These are phyloP conservation scores for Trichoderma citrinoviride DNA, from an alignment of 2,329 filamentous ascomycete species.

Conservation along the genomic window DNA sequence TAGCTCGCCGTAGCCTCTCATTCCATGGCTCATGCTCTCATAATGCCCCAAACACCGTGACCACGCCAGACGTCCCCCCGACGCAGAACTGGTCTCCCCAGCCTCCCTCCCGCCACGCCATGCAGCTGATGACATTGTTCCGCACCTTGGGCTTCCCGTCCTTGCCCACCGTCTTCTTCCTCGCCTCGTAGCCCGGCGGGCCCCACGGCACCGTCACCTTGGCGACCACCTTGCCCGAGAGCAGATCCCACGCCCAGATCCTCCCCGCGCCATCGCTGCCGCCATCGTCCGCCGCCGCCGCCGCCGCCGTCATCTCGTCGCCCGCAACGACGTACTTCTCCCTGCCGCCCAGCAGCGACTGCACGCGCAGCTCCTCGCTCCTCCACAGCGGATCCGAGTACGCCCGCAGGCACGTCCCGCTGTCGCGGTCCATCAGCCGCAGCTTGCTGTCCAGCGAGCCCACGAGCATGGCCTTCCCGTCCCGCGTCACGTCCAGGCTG, in stretches of 20 bases:
- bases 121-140: slow-evolving; percentile 59
- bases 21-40: slow-evolving; percentile 19
- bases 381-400: slow-evolving; percentile 59
- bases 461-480: slow-evolving; percentile 72
- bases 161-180: slow-evolving; percentile 51
- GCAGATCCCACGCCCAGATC: slow-evolving; percentile 79
- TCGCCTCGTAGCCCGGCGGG: slow-evolving; percentile 44
- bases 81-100: slow-evolving; percentile 65
- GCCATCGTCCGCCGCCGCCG: slow-evolving; percentile 15
- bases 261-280: slow-evolving; percentile 52
- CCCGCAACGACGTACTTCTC: slow-evolving; percentile 79
- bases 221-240: slow-evolving; percentile 67
- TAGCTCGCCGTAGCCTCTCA: neutral
- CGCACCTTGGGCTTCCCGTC: slow-evolving; percentile 60
- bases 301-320: slow-evolving; percentile 58
- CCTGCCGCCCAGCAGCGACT: slow-evolving; percentile 69
- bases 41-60: slow-evolving; percentile 57
- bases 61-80: slow-evolving; percentile 62
- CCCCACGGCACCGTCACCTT: slow-evolving; percentile 60
- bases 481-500: slow-evolving; percentile 66
- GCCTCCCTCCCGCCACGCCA: slow-evolving; percentile 61
- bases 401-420: slow-evolving; percentile 69
- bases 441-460: slow-evolving; percentile 73
- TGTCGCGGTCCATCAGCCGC: slow-evolving; percentile 74
- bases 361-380: slow-evolving; percentile 71